These are phyloP conservation scores for Circinella umbellata DNA, from an alignment of 371 early-diverging fungal genomes.

Conservation along the genomic window DNA sequence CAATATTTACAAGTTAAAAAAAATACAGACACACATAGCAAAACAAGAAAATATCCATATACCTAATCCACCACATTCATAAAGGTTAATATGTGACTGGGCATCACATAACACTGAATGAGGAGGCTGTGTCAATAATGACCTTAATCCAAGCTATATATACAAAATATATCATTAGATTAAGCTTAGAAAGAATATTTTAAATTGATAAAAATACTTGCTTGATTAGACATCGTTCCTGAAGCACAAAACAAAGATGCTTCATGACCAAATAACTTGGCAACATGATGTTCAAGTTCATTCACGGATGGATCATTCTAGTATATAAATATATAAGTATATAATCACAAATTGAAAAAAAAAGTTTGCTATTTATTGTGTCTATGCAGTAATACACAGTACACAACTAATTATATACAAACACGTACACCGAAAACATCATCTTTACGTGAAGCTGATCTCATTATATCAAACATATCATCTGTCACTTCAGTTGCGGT, in stretches of 20 bases:
- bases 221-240: conserved; percentile 27
- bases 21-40: neutral
- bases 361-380: too few relatives aligned
- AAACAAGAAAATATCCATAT: neutral
- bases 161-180: too few relatives aligned
- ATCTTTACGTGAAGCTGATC: conserved; percentile 72
- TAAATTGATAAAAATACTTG: neutral
- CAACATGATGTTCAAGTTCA: conserved; percentile 70
- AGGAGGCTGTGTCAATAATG: conserved; percentile 70
- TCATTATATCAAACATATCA: conserved; percentile 83
- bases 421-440: conserved; percentile 76
- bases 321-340: too few relatives aligned
- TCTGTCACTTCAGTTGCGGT: conserved; percentile 82
- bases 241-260: conserved; percentile 82
- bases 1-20: neutral
- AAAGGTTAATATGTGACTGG: conserved; percentile 79
- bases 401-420: too few relatives aligned
- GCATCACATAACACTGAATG: conserved; percentile 80
- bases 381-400: too few relatives aligned
- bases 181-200: neutral
- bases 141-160: conserved; percentile 22
- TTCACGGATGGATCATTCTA: conserved; percentile 38
- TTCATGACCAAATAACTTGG: conserved; percentile 78
- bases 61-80: conserved; percentile 77
- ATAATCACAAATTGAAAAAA: too few relatives aligned